Evolutionary conservation across 2,329 filamentous ascomycete genomes (phyloP).

Genomic region (Fusarium sterilihyphosum): DNA sequence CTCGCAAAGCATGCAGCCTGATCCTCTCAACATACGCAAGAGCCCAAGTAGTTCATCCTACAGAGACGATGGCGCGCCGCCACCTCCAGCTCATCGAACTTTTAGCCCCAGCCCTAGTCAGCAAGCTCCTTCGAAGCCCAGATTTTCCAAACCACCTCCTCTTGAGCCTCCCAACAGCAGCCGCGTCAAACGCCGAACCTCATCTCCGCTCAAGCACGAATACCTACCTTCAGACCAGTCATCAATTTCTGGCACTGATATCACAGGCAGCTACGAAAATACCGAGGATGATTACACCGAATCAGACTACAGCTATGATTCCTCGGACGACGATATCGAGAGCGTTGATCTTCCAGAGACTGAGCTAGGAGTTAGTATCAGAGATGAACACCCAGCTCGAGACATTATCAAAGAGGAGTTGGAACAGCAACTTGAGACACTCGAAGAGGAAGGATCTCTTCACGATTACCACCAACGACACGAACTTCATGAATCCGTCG

Average conservation of each 20-base stretch:
- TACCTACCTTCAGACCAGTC: slow-evolving; percentile 84
- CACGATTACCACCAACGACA: slow-evolving; percentile 32
- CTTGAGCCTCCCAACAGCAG: slow-evolving; percentile 55
- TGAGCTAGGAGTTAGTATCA: slow-evolving; percentile 67
- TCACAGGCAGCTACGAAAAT: slow-evolving; percentile 62
- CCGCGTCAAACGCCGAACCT: slow-evolving; percentile 75
- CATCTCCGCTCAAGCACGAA: slow-evolving; percentile 96
- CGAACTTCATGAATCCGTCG: slow-evolving; percentile 50
- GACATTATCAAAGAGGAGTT: slow-evolving; percentile 35
- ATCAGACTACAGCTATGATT: slow-evolving; percentile 60
- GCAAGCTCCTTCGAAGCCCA: slow-evolving; percentile 42
- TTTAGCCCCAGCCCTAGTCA: slow-evolving; percentile 43
- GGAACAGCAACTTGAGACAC: slow-evolving; percentile 51
- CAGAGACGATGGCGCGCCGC: slow-evolving; percentile 65
- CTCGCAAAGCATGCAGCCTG: slow-evolving; percentile 52
- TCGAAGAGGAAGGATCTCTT: slow-evolving; percentile 19
- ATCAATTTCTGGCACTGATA: slow-evolving; percentile 68
- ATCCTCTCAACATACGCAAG: slow-evolving; percentile 50
- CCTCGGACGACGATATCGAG: slow-evolving; percentile 66
- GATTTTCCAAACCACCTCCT: slow-evolving; percentile 54
- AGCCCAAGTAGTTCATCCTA: slow-evolving; percentile 47
- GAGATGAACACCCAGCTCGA: slow-evolving; percentile 60
- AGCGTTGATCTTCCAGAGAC: slow-evolving; percentile 69
- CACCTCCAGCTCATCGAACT: slow-evolving; percentile 64
- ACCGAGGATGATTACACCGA: slow-evolving; percentile 53